Base-by-base conservation (phyloP, 1,284 basidiomycete species). In the Puccinia novopanici region DNA sequence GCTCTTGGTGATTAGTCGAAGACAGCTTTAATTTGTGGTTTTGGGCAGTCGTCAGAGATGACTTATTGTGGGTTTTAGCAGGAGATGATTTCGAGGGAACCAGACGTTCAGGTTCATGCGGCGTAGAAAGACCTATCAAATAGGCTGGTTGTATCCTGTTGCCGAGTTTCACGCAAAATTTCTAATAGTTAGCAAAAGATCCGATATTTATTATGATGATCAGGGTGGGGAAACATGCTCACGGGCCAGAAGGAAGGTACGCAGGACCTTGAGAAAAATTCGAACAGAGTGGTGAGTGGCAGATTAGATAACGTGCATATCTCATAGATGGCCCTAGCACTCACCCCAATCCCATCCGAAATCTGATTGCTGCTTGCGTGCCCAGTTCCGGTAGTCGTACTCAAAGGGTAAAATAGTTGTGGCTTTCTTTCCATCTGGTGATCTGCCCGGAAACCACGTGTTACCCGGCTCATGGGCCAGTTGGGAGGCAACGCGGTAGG, bases 301-400 rank as follows among this genome's bases (percentile, higher is more conserved):
- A 40, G 59, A 34, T 22, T 4, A 8, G 37, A 34, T 34, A 34
- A 34, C 45, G 3, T 19, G 52, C 57, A 73, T 40, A n/a, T 12
- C 34, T 45, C n/a, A n/a, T 27, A 40, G 37, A 40, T 19, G 34
- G n/a, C 17, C 52, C 24, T 37, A 34, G 34, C 4, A 71, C 76
- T 27, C 50, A 78, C 83, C 84, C 84, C 84, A 84, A 70, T 84
- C 84, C 84, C 84, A 84, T 19, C 84, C 84, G 67, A 84, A 83
- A 81, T 84, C 84, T 19, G 82, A 82, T 81, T 84, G 83, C 65
- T 82, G 82, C 77, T 84, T 84, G 40, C 84, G 81, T n/a, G 83
- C 78, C 82, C 82, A 83, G 79, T 84, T 84, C 19, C 84, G 81
- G 71, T 82, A 75, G 22, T 81, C 80, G 55, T 83, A 84, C 74